Evolutionary conservation across 2,329 filamentous ascomycete genomes (phyloP).

Genomic region (Penicillium fuscoglaucum): DNA sequence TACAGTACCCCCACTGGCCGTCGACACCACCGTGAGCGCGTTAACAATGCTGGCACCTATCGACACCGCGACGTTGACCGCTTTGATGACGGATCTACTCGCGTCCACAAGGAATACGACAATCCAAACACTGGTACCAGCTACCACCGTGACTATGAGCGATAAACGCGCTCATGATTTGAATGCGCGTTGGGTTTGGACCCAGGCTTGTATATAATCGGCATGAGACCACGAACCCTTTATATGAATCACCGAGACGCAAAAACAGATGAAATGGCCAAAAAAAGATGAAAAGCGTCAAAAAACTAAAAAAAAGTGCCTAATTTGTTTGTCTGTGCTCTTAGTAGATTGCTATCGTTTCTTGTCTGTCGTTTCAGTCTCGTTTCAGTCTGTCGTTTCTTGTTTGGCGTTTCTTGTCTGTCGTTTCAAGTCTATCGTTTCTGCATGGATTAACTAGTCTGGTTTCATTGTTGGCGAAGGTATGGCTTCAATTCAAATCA

Average conservation of each 20-base stretch:
- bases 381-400: neutral
- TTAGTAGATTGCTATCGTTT: neutral
- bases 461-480: conserved; percentile 5
- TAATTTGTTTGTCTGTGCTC: neutral
- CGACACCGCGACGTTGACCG: conserved; percentile 37
- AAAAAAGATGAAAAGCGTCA: conserved; percentile 7
- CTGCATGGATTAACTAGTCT: neutral
- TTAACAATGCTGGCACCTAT: conserved; percentile 33
- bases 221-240: conserved; percentile 14
- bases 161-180: neutral
- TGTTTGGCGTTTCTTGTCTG: neutral
- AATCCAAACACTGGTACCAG: conserved; percentile 38
- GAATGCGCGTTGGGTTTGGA: conserved; percentile 5
- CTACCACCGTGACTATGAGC: conserved; percentile 37
- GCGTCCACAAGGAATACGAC: conserved; percentile 35
- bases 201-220: conserved; percentile 13
- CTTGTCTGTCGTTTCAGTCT: neutral
- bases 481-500: conserved; percentile 5
- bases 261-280: conserved; percentile 8
- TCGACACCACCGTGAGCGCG: conserved; percentile 35
- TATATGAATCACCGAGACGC: neutral
- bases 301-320: neutral
- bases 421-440: neutral
- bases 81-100: conserved; percentile 31
- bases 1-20: conserved; percentile 29